A percentile compares a stretch with the other conserved stretches of the same genome.
Conservation (phyloP, 2,329 filamentous ascomycete species). For the Phoma sp. region DNA sequence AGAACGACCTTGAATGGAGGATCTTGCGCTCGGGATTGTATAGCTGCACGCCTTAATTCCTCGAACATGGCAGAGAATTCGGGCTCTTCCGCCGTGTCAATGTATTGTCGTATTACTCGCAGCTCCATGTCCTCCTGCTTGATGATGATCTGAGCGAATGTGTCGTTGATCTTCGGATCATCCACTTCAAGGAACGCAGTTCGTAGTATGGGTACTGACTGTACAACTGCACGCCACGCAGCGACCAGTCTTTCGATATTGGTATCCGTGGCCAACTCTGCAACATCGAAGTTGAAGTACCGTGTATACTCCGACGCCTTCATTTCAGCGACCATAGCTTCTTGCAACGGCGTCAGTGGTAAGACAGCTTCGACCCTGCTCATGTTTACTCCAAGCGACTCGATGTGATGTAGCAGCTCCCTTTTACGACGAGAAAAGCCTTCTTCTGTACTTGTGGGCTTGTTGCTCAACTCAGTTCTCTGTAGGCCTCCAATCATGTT, state of each 20-base stretch:
- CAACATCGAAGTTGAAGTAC: slow-evolving; percentile 86
- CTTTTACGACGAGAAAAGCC: slow-evolving; percentile 28
- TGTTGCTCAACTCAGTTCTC: background rate
- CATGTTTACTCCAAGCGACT: slow-evolving; percentile 42
- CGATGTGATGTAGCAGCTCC: slow-evolving; percentile 50
- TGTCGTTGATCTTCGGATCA: slow-evolving; percentile 61
- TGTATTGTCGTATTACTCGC: slow-evolving; percentile 11
- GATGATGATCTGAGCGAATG: slow-evolving; percentile 58
- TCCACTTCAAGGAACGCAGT: slow-evolving; percentile 74
- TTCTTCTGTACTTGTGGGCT: slow-evolving; percentile 1
- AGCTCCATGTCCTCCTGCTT: background rate
- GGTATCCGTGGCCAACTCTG: slow-evolving; percentile 63
- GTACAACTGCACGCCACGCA: slow-evolving; percentile 68
- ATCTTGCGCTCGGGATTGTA: slow-evolving; percentile 5
- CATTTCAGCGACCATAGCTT: slow-evolving; percentile 86
- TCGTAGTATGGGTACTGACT: slow-evolving; percentile 71
- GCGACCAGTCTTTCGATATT: slow-evolving; percentile 62
- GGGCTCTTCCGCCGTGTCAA: slow-evolving; percentile 20
- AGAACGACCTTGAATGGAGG: slow-evolving; percentile 48
- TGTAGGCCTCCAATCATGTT: slow-evolving; percentile 57
- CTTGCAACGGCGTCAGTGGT: slow-evolving; percentile 82
- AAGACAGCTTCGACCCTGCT: slow-evolving; percentile 63
- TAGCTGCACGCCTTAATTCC: slow-evolving; percentile 44
- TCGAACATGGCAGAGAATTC: slow-evolving; percentile 43
- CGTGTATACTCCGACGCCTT: slow-evolving; percentile 71